Conservation (phyloP, 495 filamentous ascomycete species). For the Daldinia caldariorum region DNA sequence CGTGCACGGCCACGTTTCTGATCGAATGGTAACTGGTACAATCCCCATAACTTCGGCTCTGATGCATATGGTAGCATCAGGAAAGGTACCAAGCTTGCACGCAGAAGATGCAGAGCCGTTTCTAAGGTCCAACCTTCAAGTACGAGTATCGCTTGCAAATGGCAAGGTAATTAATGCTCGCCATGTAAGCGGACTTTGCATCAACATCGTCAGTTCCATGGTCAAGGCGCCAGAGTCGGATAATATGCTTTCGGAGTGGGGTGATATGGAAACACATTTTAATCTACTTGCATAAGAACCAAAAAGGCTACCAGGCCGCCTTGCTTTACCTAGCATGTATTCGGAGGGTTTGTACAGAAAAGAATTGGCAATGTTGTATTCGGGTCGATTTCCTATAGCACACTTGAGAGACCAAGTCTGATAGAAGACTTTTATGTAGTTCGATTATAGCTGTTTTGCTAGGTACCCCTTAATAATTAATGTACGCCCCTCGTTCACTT, state of each 20-base stretch:
- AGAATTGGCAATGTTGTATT: slow-evolving; percentile 36
- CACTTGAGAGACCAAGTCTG: slow-evolving; percentile 26
- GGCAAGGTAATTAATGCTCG: slow-evolving; percentile 36
- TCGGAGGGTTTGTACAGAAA: slow-evolving; percentile 12
- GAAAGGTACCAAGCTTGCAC: slow-evolving; percentile 55
- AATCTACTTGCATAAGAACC: slow-evolving; percentile 40
- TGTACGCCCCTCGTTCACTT: background rate
- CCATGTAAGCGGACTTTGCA: slow-evolving; percentile 47
- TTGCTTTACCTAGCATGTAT: slow-evolving; percentile 21
- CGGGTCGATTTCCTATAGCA: slow-evolving; percentile 41
- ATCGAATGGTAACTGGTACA: slow-evolving; percentile 58
- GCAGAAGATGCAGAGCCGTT: slow-evolving; percentile 54
- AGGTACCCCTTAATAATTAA: slow-evolving; percentile 32
- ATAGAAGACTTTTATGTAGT: slow-evolving; percentile 29
- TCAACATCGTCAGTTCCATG: slow-evolving; percentile 55
- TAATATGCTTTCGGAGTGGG: slow-evolving; percentile 57
- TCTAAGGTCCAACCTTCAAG: slow-evolving; percentile 56
- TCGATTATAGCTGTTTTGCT: slow-evolving; percentile 20
- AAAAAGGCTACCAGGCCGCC: background rate
- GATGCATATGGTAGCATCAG: slow-evolving; percentile 51
- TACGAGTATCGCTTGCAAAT: slow-evolving; percentile 50
- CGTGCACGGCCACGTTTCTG: slow-evolving; percentile 21
- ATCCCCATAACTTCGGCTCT: slow-evolving; percentile 67
- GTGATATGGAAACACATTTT: slow-evolving; percentile 44
- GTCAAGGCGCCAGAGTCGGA: slow-evolving; percentile 52